A percentile compares a stretch with the other conserved stretches of the same genome.
Conservation (phyloP, 305 asterid genomes). For the Rubia tinctorum region DNA sequence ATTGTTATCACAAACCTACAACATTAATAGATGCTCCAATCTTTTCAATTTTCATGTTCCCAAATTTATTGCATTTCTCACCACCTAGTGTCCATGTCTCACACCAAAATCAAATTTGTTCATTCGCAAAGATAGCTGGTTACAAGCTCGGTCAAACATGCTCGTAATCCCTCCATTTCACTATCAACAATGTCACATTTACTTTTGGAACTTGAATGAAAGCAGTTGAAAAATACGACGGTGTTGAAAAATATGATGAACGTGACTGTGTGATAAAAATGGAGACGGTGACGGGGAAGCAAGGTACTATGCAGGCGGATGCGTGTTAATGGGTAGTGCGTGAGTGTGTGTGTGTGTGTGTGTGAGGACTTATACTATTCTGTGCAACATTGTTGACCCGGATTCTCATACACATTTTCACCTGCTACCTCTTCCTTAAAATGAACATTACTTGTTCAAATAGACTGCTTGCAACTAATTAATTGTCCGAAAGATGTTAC, state of each 20-base stretch:
- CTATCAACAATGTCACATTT: no score
- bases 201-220: no score
- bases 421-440: constrained; percentile 20
- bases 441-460: constrained; percentile 32
- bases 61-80: constrained; percentile 31
- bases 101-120: constrained; percentile 19
- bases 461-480: constrained; percentile 10
- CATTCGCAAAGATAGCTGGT: no score
- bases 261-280: not conserved
- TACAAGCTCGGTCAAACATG: no score
- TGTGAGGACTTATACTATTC: not conserved
- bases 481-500: not conserved
- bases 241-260: no score
- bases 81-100: constrained; percentile 30
- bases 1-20: not conserved
- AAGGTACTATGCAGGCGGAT: not conserved
- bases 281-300: no score
- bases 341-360: not conserved
- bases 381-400: not conserved
- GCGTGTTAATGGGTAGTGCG: constrained; percentile 3
- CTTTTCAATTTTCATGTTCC: not conserved
- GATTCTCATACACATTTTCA: constrained; percentile 8
- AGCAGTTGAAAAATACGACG: no score
- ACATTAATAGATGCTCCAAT: not conserved
- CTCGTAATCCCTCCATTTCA: no score